Percentiles rank a stretch among this genome's conserved stretches.
Conservation (phyloP, 2,329 filamentous ascomycete species). For the Cladosporium sp. region DNA sequence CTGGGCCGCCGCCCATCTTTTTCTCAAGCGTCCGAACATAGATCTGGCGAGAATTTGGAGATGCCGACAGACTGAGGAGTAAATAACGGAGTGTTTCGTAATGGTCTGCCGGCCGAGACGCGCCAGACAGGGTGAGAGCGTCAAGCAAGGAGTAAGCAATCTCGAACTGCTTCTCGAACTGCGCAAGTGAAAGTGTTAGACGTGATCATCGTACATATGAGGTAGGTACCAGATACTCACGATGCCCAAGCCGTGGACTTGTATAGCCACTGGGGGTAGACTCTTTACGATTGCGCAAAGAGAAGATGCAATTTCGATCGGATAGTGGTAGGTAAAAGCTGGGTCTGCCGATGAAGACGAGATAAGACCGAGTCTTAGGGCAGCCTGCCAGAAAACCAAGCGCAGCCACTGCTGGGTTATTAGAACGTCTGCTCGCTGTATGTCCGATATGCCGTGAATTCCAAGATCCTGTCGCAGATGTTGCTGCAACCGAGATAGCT, state of each 20-base stretch:
- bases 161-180: conserved; percentile 19
- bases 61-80: conserved; percentile 13
- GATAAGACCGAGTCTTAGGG: conserved; percentile 12
- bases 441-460: conserved; percentile 11
- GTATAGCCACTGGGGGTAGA: conserved; percentile 14
- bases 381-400: conserved; percentile 18
- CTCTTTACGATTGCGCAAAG: conserved; percentile 15
- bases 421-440: conserved; percentile 16
- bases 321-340: conserved; percentile 15
- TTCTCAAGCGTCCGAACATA: conserved; percentile 17
- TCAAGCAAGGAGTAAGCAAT: conserved; percentile 17
- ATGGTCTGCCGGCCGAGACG: conserved; percentile 7
- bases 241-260: conserved; percentile 13
- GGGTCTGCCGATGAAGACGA: conserved; percentile 13
- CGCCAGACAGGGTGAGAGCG: conserved; percentile 11
- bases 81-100: conserved; percentile 15
- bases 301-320: conserved; percentile 13
- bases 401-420: conserved; percentile 19
- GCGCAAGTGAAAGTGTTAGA: neutral
- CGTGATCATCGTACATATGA: neutral
- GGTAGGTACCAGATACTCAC: neutral
- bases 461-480: conserved; percentile 11
- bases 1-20: conserved; percentile 13
- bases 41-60: conserved; percentile 14
- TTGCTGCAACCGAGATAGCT: conserved; percentile 11